Evolutionary conservation across 768 basidiomycete genomes (phyloP).

Genomic region (Trametes villosa): DNA sequence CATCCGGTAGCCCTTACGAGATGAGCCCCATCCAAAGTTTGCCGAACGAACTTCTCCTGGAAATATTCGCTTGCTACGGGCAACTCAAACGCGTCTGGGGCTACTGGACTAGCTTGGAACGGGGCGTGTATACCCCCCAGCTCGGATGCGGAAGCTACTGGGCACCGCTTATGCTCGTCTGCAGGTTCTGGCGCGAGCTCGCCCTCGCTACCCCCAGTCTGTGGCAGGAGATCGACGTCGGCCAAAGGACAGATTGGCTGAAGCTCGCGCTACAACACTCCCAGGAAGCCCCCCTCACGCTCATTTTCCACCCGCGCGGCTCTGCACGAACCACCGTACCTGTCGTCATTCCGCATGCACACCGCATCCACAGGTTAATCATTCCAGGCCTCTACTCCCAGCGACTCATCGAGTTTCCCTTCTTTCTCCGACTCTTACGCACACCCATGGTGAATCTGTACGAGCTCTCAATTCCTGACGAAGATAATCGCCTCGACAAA

Average conservation of each 20-base stretch:
- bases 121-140: not conserved
- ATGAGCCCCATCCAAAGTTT: not conserved
- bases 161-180: constrained; percentile 16
- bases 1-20: too few relatives aligned
- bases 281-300: not conserved
- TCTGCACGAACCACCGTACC: not conserved
- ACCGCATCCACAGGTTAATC: not conserved
- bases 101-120: not conserved
- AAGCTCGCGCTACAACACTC: not conserved
- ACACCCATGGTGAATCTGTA: not conserved
- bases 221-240: constrained; percentile 6
- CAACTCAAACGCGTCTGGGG: not conserved
- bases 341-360: not conserved
- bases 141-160: not conserved
- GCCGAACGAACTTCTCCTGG: not conserved
- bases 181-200: constrained; percentile 13
- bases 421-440: not conserved
- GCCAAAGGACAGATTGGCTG: not conserved
- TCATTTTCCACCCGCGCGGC: not conserved
- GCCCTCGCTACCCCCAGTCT: not conserved
- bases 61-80: not conserved
- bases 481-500: not conserved
- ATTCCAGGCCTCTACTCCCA: not conserved
- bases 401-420: not conserved
- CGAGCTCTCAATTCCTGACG: not conserved